Evolutionary conservation across 139 green algal species (phyloP).

Genomic region (Chlorella sp.): DNA sequence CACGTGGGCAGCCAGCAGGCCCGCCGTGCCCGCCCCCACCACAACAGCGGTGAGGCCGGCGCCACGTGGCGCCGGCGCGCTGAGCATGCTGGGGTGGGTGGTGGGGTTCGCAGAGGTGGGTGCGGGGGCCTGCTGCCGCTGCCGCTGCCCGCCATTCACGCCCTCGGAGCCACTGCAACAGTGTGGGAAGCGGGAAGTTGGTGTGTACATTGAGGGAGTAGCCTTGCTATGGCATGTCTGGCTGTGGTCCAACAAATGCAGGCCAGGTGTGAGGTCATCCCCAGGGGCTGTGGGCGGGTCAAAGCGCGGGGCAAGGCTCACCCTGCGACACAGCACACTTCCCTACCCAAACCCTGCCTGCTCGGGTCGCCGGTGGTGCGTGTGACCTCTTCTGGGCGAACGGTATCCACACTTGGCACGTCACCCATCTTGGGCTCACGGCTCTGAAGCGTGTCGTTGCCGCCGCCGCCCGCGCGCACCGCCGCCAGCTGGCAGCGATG

Average conservation of each 20-base stretch:
- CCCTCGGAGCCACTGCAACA: background rate
- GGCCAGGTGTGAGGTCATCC: background rate
- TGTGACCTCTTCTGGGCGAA: background rate
- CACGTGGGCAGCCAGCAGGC: background rate
- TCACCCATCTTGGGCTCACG: background rate
- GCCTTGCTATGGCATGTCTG: background rate
- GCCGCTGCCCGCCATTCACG: too few species aligned
- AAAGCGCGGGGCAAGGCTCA: background rate
- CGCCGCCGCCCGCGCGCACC: too few species aligned
- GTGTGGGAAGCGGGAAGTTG: background rate
- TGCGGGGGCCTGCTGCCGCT: background rate
- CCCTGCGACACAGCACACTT: background rate
- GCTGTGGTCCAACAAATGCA: too few species aligned
- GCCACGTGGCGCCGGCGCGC: too few species aligned
- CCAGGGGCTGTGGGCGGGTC: background rate
- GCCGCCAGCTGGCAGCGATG: too few species aligned
- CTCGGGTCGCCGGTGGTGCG: too few species aligned
- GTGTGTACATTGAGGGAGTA: background rate
- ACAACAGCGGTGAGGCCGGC: background rate
- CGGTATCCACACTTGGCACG: background rate
- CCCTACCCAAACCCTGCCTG: background rate
- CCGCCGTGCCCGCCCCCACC: background rate
- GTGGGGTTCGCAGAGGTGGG: background rate
- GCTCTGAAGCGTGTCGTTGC: too few species aligned
- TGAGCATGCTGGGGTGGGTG: background rate